Evolutionary conservation across 345 rosid genomes (phyloP).

Genomic region (Raphanus raphanistrum): DNA sequence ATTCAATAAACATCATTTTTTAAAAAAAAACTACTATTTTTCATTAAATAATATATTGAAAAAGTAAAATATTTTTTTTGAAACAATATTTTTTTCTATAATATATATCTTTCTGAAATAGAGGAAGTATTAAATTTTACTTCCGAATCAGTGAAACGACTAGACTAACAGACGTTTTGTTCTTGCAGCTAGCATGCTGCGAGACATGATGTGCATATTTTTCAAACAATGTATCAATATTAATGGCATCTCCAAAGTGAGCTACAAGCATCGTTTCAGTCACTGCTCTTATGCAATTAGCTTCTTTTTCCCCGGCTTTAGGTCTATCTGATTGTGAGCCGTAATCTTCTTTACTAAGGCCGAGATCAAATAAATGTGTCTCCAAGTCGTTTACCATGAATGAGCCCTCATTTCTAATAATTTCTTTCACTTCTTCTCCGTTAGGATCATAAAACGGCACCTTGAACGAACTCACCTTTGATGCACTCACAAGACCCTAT

Average conservation of each 20-base stretch:
- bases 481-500: constrained; percentile 42
- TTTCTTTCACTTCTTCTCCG: constrained; percentile 29
- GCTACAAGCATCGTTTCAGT: constrained; percentile 53
- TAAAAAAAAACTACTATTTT: too few species aligned
- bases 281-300: constrained; percentile 54
- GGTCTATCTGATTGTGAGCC: constrained; percentile 15
- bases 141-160: constrained; percentile 19
- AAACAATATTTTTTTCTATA: too few species aligned
- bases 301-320: constrained; percentile 33
- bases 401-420: constrained; percentile 39
- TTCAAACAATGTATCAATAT: constrained; percentile 38
- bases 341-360: neutral
- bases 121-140: neutral
- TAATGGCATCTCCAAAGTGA: constrained; percentile 49
- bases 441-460: constrained; percentile 35
- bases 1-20: too few species aligned
- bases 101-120: too few species aligned
- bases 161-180: constrained; percentile 10
- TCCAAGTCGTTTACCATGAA: constrained; percentile 33
- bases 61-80: too few species aligned
- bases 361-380: constrained; percentile 24
- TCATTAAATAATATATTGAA: too few species aligned
- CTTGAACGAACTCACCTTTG: constrained; percentile 40
- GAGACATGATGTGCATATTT: constrained; percentile 39
- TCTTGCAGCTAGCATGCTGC: constrained; percentile 34